These are phyloP conservation scores for Cyclotella choctawhatcheeana DNA, from an alignment of 108 stramenopile species.

Conservation along the genomic window DNA sequence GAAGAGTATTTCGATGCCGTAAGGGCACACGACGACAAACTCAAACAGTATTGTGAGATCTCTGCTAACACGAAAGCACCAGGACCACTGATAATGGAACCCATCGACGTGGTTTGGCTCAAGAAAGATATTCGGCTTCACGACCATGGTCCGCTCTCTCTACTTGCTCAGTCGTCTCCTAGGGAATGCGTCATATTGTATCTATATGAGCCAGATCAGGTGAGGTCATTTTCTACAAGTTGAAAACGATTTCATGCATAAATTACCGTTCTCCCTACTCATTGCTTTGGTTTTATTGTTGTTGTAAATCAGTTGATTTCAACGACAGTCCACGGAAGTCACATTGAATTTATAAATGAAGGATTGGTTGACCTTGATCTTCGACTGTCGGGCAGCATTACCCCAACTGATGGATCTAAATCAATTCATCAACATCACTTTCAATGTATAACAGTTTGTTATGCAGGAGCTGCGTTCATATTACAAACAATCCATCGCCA, in stretches of 20 bases:
- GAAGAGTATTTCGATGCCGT: too few species aligned
- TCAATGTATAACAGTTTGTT: slow-evolving; percentile 62
- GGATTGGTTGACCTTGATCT: slow-evolving; percentile 68
- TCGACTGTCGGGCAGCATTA: slow-evolving; percentile 33
- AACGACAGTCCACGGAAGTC: slow-evolving; percentile 75
- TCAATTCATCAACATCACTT: slow-evolving; percentile 44
- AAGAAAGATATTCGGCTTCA: slow-evolving; percentile 69
- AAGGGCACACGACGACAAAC: too few species aligned
- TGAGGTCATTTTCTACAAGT: background rate
- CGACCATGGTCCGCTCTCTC: slow-evolving; percentile 71
- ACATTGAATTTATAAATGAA: slow-evolving; percentile 68
- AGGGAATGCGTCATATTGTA: slow-evolving; percentile 57
- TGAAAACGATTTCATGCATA: background rate
- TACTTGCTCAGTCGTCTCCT: slow-evolving; percentile 37
- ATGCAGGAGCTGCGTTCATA: slow-evolving; percentile 51
- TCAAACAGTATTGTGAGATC: too few species aligned
- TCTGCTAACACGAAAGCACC: too few species aligned
- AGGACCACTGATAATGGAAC: too few species aligned
- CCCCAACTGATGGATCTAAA: background rate
- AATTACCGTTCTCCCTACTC: background rate
- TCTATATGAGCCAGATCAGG: slow-evolving; percentile 76
- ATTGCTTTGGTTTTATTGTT: background rate
- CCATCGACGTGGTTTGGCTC: slow-evolving; percentile 76
- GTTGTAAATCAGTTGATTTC: slow-evolving; percentile 14
- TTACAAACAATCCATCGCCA: slow-evolving; percentile 53